phyloP scores from a whole-genome alignment of 768 basidiomycete genomes.

The Heimioporus sp. region DNA sequence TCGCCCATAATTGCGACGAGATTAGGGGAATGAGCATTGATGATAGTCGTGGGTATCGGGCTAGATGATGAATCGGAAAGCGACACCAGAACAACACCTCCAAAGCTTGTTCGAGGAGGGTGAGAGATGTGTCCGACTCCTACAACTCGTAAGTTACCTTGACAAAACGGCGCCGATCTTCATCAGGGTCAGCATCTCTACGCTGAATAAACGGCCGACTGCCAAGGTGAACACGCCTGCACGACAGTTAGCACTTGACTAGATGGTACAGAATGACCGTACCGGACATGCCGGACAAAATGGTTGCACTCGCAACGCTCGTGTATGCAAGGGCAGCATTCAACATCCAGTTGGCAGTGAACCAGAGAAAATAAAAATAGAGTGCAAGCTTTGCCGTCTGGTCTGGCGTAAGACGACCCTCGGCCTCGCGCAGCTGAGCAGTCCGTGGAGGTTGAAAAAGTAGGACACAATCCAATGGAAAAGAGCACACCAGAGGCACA shows the following conservation, averaged over 20 bases:
- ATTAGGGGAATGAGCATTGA: slow-evolving; percentile 14
- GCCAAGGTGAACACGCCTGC: slow-evolving; percentile 91
- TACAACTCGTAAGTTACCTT: slow-evolving; percentile 47
- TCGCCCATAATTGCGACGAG: slow-evolving; percentile 60
- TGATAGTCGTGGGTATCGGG: slow-evolving; percentile 8
- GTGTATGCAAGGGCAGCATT: slow-evolving; percentile 85
- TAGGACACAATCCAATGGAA: not conserved
- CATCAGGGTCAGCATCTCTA: slow-evolving; percentile 70
- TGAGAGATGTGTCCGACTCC: not conserved
- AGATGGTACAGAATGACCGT: slow-evolving; percentile 20
- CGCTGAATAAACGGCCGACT: slow-evolving; percentile 76
- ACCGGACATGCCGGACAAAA: slow-evolving; percentile 90
- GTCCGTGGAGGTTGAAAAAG: slow-evolving; percentile 7
- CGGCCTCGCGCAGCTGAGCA: slow-evolving; percentile 11
- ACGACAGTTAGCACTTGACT: not conserved
- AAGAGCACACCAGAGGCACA: slow-evolving; percentile 18
- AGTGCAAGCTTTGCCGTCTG: slow-evolving; percentile 82
- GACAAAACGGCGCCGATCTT: slow-evolving; percentile 78
- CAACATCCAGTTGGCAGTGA: slow-evolving; percentile 89
- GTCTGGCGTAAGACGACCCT: slow-evolving; percentile 47
- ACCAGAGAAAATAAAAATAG: slow-evolving; percentile 88
- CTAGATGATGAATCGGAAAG: slow-evolving; percentile 64
- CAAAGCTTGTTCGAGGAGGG: slow-evolving; percentile 48
- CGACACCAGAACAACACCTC: slow-evolving; percentile 86
- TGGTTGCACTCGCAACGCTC: slow-evolving; percentile 91